Percentiles rank a stretch among this genome's conserved stretches.
Conservation (phyloP, 2,329 filamentous ascomycete genomes). For the Pseudogymnoascus sp. region DNA sequence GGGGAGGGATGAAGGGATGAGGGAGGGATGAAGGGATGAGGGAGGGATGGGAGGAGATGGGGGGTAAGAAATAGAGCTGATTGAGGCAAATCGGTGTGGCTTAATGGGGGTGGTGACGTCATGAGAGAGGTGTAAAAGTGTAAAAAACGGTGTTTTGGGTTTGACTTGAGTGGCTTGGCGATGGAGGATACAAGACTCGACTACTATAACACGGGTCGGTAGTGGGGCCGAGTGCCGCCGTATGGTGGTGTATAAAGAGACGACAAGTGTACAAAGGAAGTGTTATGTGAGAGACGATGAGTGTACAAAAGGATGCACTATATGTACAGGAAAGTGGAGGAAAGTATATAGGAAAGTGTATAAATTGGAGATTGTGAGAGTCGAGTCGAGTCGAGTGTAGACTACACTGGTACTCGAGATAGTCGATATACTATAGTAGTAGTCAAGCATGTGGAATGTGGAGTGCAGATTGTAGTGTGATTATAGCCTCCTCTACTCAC, state of each 20-base stretch:
- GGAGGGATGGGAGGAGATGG: background rate
- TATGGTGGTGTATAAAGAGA: background rate
- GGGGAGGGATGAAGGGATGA: background rate
- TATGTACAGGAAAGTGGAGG: background rate
- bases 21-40: background rate
- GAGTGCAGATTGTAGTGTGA: background rate
- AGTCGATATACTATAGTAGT: background rate
- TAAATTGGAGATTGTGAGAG: background rate
- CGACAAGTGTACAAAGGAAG: background rate
- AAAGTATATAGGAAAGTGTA: background rate
- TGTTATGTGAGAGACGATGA: no score
- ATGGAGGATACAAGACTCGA: background rate
- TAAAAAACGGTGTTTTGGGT: background rate
- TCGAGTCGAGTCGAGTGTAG: background rate
- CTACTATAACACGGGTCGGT: background rate
- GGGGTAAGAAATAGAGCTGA: background rate
- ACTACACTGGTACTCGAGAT: background rate
- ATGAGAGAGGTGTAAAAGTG: background rate
- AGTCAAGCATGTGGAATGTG: background rate
- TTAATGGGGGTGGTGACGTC: background rate
- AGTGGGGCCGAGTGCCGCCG: background rate
- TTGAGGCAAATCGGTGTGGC: background rate
- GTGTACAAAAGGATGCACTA: background rate
- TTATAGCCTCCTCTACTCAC: background rate
- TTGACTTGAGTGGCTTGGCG: background rate